Evolutionary conservation across 2,329 filamentous ascomycete genomes (phyloP), one percentile per base, ranked within the genome.

Genomic region (Sphaerulina musiva): DNA sequence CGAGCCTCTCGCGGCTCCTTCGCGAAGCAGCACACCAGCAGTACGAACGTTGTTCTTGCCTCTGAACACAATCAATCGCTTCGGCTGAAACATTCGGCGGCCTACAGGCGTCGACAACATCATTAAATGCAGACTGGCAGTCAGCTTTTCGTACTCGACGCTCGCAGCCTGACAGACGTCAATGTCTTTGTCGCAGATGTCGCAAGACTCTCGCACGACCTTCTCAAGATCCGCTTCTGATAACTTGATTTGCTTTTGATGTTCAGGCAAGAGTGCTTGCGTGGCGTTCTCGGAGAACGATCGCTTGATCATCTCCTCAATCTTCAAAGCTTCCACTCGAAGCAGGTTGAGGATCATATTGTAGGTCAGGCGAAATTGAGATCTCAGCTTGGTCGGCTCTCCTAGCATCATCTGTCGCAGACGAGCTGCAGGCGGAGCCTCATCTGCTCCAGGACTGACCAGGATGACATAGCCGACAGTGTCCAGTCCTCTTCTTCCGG

Each of bases 231-330:
- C 92, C 3, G 89, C 91, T 70, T 98, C 91, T 0, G 91, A 95
- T 2, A 95, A 64, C 69, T 92, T 90, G 57, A 98, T 89, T 54
- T 90, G 87, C 71, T 95, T 95, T 72, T 98, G 91, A 64, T 97
- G 92, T 70, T 97, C 91, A 0, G 93, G 93, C 1, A 97, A 77
- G 10, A 97, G 74, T 58, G 95, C 91, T 68, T 98, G 93, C 0
- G 92, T 97, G 23, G 92, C 92, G 72, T 98, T 93, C 71, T 98
- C 93, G 49, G 92, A 96, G 77, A 98, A 98, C 70, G 91, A 96
- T 61, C 93, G 86, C 79, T 98, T 98, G 76, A 98, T 98, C 93
- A 98, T 98, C 73, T 98, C 93, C 70, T 98, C 93, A 63, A 98
- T 97, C 75, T 96, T 97, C 61, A 98, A 74, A 2, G 93, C 93